A percentile compares a stretch with the other conserved stretches of the same genome.
These are phyloP conservation scores for Hortaea sp. DNA, from an alignment of 2,329 filamentous ascomycete genomes.

Conservation along the genomic window DNA sequence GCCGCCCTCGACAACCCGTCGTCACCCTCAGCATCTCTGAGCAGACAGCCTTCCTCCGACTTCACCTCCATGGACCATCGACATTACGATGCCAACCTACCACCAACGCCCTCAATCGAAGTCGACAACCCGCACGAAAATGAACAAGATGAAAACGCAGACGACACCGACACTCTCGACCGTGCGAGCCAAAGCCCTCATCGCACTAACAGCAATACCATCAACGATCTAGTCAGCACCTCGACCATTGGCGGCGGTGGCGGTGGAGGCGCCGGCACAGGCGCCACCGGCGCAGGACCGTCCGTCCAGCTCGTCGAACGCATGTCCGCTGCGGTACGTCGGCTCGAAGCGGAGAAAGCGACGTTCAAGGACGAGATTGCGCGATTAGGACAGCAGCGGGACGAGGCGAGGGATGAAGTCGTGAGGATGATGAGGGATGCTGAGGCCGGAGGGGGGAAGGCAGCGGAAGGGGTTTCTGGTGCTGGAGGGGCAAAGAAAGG, in stretches of 20 bases:
- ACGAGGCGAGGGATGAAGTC: conserved; percentile 88
- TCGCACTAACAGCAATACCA: conserved; percentile 57
- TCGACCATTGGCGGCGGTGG: conserved; percentile 28
- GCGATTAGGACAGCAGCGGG: conserved; percentile 71
- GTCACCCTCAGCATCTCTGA: conserved; percentile 21
- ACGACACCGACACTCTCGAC: not conserved
- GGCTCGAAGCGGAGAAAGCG: conserved; percentile 85
- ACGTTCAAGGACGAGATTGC: conserved; percentile 77
- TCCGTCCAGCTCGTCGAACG: conserved; percentile 92
- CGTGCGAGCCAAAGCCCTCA: conserved; percentile 25
- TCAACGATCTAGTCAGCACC: conserved; percentile 41
- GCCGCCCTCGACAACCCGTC: conserved; percentile 35
- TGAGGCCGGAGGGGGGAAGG: conserved; percentile 54
- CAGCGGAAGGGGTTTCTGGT: conserved; percentile 44
- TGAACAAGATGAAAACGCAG: conserved; percentile 35
- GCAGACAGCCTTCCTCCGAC: not conserved
- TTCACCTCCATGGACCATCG: conserved; percentile 5
- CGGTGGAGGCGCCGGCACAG: conserved; percentile 22
- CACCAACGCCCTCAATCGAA: conserved; percentile 37
- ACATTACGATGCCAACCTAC: not conserved
- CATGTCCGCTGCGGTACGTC: conserved; percentile 86
- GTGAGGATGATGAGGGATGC: conserved; percentile 79
- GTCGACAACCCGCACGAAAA: conserved; percentile 46
- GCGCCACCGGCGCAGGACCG: conserved; percentile 63
- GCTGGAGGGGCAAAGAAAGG: conserved; percentile 71